These are phyloP conservation scores for Triticum turgidum DNA, from an alignment of 176 grass and related monocot species.

Conservation along the genomic window DNA sequence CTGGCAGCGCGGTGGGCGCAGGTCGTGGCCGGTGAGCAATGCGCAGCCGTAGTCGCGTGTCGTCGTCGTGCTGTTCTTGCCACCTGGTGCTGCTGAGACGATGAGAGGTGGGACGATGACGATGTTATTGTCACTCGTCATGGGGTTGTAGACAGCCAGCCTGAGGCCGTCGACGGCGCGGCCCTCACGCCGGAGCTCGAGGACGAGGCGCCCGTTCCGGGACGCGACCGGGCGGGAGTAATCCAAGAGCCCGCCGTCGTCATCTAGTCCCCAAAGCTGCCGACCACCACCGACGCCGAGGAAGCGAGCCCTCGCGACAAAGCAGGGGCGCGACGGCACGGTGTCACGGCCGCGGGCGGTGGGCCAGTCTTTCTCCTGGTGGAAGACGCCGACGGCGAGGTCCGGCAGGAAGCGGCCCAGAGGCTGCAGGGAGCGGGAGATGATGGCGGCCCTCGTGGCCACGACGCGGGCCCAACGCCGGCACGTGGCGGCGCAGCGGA, in stretches of 20 bases:
- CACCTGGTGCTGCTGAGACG: neutral
- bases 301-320: neutral
- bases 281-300: neutral
- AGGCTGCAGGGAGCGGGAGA: neutral
- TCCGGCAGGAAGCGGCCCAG: neutral
- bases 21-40: slow-evolving; percentile 18
- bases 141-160: neutral
- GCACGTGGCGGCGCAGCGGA: slow-evolving; percentile 7
- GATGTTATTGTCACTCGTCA: neutral
- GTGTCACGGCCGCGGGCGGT: neutral
- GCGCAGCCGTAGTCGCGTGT: neutral
- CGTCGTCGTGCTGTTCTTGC: neutral
- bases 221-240: neutral
- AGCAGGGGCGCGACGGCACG: neutral
- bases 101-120: neutral
- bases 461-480: neutral
- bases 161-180: neutral
- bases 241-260: neutral
- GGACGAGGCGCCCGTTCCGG: neutral
- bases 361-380: neutral
- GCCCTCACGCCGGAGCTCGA: neutral
- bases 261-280: neutral
- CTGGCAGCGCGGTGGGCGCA: neutral
- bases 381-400: neutral
- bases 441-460: neutral